Percentiles rank a stretch among this genome's conserved stretches.
Evolutionary conservation across 345 rosid genomes (phyloP).

Genomic region (Eucalyptus albens): DNA sequence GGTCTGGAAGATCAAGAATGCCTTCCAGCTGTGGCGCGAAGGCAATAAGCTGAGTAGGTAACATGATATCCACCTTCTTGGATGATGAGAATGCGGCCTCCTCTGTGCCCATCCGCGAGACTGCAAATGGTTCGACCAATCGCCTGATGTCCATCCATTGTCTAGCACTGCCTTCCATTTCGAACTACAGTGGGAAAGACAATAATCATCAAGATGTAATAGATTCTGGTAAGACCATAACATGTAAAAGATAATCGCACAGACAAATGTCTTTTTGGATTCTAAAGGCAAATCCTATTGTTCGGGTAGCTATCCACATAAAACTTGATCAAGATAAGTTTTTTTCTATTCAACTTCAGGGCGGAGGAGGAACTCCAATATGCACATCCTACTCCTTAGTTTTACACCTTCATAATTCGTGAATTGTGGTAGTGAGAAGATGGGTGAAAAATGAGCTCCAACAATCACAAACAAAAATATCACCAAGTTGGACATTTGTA

Average conservation of each 20-base stretch:
- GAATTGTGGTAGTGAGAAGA: not conserved
- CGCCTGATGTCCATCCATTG: conserved; percentile 64
- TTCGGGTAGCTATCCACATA: not conserved
- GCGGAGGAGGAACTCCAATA: not conserved
- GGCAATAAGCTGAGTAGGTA: conserved; percentile 78
- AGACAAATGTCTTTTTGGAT: not conserved
- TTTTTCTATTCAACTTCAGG: not conserved
- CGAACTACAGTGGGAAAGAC: conserved; percentile 31
- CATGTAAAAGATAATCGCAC: not conserved
- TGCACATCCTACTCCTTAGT: not conserved
- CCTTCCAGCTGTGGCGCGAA: conserved; percentile 83
- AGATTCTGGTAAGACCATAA: conserved; percentile 12
- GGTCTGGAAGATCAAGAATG: conserved; percentile 40
- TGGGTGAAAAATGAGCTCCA: not conserved
- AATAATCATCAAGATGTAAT: conserved; percentile 28
- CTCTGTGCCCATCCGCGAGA: conserved; percentile 34
- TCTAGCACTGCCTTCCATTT: conserved; percentile 83
- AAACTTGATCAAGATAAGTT: not conserved
- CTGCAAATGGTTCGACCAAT: conserved; percentile 39
- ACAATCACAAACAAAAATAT: not conserved
- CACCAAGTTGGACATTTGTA: not conserved
- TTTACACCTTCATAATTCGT: not conserved
- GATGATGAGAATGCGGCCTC: conserved; percentile 59
- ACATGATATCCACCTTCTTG: conserved; percentile 90
- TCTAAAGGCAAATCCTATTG: not conserved